Conservation (phyloP, 1,284 basidiomycete genomes). For the Puccinia hordei region DNA sequence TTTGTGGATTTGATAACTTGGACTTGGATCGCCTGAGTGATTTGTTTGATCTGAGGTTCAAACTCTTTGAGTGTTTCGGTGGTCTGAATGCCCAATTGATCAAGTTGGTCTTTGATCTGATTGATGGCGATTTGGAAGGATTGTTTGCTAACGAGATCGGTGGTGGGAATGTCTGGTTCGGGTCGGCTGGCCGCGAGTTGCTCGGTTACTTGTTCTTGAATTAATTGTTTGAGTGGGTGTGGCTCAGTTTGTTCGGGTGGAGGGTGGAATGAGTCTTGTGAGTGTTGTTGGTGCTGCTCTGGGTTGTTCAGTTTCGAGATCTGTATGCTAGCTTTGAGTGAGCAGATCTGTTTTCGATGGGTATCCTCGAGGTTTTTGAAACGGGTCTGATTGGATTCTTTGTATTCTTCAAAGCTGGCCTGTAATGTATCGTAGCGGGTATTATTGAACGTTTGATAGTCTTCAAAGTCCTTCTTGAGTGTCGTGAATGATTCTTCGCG, state of each 20-base stretch:
- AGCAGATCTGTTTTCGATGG: slow-evolving; percentile 30
- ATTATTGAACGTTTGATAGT: neutral
- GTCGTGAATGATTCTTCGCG: slow-evolving; percentile 4
- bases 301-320: neutral
- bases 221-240: slow-evolving; percentile 13
- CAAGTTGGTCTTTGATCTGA: slow-evolving; percentile 5
- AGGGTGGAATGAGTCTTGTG: neutral
- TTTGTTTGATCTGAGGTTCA: slow-evolving; percentile 25
- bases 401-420: slow-evolving; percentile 3
- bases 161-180: neutral
- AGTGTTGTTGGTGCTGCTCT: neutral
- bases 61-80: slow-evolving; percentile 13
- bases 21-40: slow-evolving; percentile 10
- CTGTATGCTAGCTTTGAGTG: slow-evolving; percentile 10
- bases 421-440: neutral
- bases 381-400: slow-evolving; percentile 17
- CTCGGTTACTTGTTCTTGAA: slow-evolving; percentile 4
- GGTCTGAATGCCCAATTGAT: neutral
- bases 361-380: slow-evolving; percentile 15
- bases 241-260: neutral
- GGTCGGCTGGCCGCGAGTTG: neutral
- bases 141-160: slow-evolving; percentile 11
- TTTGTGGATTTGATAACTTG: slow-evolving; percentile 36
- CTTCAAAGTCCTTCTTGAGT: slow-evolving; percentile 15
- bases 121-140: neutral